Evolutionary conservation across 2,329 filamentous ascomycete genomes (phyloP), one percentile per base, ranked within the genome.

Genomic region (Cladosporium colombiae): DNA sequence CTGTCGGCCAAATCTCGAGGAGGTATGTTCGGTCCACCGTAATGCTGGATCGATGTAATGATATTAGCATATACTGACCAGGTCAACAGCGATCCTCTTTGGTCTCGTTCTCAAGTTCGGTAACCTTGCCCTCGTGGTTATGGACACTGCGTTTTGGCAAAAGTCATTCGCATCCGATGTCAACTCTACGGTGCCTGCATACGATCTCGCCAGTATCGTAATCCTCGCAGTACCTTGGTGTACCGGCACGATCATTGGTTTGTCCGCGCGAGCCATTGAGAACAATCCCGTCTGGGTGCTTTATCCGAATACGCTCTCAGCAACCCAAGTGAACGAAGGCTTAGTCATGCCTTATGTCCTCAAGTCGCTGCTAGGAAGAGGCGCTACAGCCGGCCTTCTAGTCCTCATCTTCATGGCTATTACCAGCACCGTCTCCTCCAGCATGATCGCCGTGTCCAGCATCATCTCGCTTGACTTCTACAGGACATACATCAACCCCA

Each of bases 121-220:
- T 16, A 84, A 84, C 62, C 72, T 84, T 21, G 81, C 80, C 8
- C 75, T 83, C 0, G 82, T 84, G 13, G 33, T 57, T 6, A 84
- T 84, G 81, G 80, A 84, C 68, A 84, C 82, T 4, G 82, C 79
- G 1, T 85, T 84, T 71, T 85, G 81, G 81, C 82, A 84, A 65
- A 84, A 85, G 72, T 80, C 79, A 0, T 84, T 84, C 67, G 81
- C 81, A 1, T 78, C 80, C 0, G 80, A 83, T 65, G 79, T 83
- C 0, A 75, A 78, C 14, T 77, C 82, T 1, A 82, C 81, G 0
- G 82, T 84, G 0, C 81, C 81, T 0, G 81, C 78, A 0, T 84
- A 83, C 65, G 79, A 80, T 29, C 76, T 84, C 5, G 81, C 78
- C 1, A 80, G 79, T 0, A 53, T 83, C 5, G 79, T 79, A 14